Evolutionary conservation across 768 basidiomycete species (phyloP).

Genomic region (Steccherinum ochraceum): DNA sequence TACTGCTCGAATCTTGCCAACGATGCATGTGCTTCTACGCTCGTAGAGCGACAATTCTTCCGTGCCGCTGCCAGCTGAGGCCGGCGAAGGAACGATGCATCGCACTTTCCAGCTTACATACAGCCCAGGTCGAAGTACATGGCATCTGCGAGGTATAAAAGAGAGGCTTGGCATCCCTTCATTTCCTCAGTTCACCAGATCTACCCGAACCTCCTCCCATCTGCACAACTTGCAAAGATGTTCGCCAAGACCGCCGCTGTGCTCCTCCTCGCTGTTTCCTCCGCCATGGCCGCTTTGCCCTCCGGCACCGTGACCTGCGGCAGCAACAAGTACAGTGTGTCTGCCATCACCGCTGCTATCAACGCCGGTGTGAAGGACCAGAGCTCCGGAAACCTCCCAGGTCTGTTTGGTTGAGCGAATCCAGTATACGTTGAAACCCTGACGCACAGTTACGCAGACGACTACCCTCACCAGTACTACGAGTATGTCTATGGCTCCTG

Average conservation of each 20-base stretch:
- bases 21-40: not conserved
- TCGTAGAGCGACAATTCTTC: not conserved
- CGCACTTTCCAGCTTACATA: too few relatives aligned
- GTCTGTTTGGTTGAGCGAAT: not conserved
- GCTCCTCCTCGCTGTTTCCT: conserved; percentile 2
- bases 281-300: conserved; percentile 9
- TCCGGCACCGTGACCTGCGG: conserved; percentile 18
- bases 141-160: not conserved
- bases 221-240: too few relatives aligned
- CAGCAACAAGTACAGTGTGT: conserved; percentile 14
- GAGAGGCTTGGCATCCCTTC: too few relatives aligned
- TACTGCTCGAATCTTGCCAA: not conserved
- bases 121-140: too few relatives aligned
- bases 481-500: conserved; percentile 1
- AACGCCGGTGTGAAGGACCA: conserved; percentile 11
- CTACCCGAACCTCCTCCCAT: too few relatives aligned
- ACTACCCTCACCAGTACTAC: conserved; percentile 20
- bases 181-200: too few relatives aligned
- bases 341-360: conserved; percentile 12
- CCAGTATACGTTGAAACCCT: too few relatives aligned
- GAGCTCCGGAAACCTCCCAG: conserved; percentile 8
- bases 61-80: not conserved
- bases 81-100: not conserved
- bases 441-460: conserved; percentile 9
- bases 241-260: conserved; percentile 4